Evolutionary conservation across 2,329 filamentous ascomycete species (phyloP).

Genomic region (Nemania sp.): DNA sequence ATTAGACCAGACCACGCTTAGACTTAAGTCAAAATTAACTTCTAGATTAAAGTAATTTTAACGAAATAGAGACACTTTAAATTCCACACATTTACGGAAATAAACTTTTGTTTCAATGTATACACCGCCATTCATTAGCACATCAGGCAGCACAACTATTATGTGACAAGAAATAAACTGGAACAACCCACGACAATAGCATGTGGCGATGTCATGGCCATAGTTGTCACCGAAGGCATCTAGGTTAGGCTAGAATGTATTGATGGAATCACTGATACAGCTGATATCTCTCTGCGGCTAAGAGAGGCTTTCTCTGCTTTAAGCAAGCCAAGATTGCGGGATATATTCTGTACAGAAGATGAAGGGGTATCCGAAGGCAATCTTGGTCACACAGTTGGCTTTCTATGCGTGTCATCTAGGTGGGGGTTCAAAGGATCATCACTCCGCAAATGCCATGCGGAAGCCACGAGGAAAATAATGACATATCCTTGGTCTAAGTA

Average conservation of each 20-base stretch:
- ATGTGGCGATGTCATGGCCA: conserved; percentile 11
- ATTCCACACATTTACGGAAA: too few relatives aligned
- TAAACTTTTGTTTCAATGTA: too few relatives aligned
- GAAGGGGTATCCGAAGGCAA: not conserved
- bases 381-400: not conserved
- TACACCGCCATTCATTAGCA: not conserved
- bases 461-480: conserved; percentile 4
- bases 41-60: not conserved
- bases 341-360: not conserved
- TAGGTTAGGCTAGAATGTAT: not conserved
- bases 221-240: not conserved
- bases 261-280: not conserved
- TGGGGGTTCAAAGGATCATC: conserved; percentile 2
- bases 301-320: not conserved
- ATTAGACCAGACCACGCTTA: not conserved
- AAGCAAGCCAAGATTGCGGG: not conserved
- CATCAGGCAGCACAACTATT: not conserved
- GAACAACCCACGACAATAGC: not conserved
- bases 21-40: not conserved
- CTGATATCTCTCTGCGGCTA: not conserved
- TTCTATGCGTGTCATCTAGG: conserved; percentile 1
- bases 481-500: conserved; percentile 3
- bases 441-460: conserved; percentile 3
- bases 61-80: not conserved
- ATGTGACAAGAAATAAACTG: not conserved